These are phyloP conservation scores for Dissophora globulifera DNA, from an alignment of 192 early-diverging fungal genomes.

Conservation along the genomic window DNA sequence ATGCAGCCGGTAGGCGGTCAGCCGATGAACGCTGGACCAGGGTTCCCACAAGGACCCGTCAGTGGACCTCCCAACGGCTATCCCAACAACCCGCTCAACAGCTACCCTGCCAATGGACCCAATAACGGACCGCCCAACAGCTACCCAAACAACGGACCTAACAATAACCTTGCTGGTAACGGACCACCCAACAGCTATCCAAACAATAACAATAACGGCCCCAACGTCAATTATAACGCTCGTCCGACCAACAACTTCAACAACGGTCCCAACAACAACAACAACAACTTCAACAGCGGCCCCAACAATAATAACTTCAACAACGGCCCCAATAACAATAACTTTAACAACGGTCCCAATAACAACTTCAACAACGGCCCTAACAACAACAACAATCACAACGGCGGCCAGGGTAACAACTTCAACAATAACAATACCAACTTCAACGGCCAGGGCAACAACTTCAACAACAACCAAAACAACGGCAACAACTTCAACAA, in stretches of 20 bases:
- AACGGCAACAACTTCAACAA: background rate
- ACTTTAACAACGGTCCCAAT: constrained; percentile 4
- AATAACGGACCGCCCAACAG: constrained; percentile 8
- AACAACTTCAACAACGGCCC: constrained; percentile 3
- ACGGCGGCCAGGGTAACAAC: constrained; percentile 1
- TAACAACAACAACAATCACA: constrained; percentile 13
- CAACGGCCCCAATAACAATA: constrained; percentile 4
- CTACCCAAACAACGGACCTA: constrained; percentile 9
- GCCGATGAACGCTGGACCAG: background rate
- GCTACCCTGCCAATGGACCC: constrained; percentile 2
- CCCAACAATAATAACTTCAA: constrained; percentile 1
- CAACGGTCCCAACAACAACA: constrained; percentile 7
- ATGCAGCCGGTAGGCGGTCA: constrained; percentile 8
- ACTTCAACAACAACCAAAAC: constrained; percentile 4
- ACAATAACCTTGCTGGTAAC: constrained; percentile 17
- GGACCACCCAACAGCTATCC: constrained; percentile 15
- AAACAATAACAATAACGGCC: constrained; percentile 18
- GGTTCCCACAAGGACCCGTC: constrained; percentile 27
- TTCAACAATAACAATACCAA: constrained; percentile 1
- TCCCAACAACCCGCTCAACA: constrained; percentile 7
- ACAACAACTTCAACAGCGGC: constrained; percentile 6
- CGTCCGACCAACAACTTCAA: constrained; percentile 15
- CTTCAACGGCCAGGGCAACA: background rate
- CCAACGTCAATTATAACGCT: constrained; percentile 6
- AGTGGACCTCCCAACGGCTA: constrained; percentile 5